Evolutionary conservation across 2,329 filamentous ascomycete species (phyloP).

Genomic region (Paraphoma chrysanthemicola): DNA sequence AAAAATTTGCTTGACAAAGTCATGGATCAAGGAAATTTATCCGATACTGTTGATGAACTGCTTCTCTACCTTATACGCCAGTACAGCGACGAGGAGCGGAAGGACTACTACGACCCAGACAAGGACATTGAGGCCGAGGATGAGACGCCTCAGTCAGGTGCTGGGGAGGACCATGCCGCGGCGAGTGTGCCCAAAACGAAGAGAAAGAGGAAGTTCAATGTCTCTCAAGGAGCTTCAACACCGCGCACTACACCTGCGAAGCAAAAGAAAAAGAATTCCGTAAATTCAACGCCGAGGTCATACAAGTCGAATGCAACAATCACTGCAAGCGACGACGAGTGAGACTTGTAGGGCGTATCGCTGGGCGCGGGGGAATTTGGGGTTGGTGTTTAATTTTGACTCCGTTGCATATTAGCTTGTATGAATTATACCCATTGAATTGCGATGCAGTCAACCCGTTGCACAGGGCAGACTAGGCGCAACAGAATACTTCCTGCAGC

Average conservation of each 20-base stretch:
- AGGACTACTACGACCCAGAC: slow-evolving; percentile 20
- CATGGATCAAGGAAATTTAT: slow-evolving; percentile 7
- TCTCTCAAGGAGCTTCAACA: neutral
- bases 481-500: too few species aligned
- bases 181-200: slow-evolving; percentile 5
- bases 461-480: too few species aligned
- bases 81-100: slow-evolving; percentile 10
- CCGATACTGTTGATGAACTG: slow-evolving; percentile 26
- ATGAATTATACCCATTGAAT: too few species aligned
- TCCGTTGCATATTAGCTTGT: neutral
- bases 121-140: neutral
- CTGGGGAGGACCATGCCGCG: neutral
- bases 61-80: slow-evolving; percentile 20
- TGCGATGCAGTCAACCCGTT: too few species aligned
- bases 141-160: neutral
- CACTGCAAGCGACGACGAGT: slow-evolving; percentile 11
- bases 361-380: neutral
- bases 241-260: neutral
- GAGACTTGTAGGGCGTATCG: neutral
- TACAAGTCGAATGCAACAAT: slow-evolving; percentile 17
- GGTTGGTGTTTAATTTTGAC: neutral
- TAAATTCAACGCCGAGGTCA: neutral
- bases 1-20: slow-evolving; percentile 20
- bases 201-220: slow-evolving; percentile 11
- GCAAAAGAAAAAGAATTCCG: neutral